A percentile compares a stretch with the other conserved stretches of the same genome.
phyloP scores from a whole-genome alignment of 495 filamentous ascomycete species.

The Penicillium egyptiacum region DNA sequence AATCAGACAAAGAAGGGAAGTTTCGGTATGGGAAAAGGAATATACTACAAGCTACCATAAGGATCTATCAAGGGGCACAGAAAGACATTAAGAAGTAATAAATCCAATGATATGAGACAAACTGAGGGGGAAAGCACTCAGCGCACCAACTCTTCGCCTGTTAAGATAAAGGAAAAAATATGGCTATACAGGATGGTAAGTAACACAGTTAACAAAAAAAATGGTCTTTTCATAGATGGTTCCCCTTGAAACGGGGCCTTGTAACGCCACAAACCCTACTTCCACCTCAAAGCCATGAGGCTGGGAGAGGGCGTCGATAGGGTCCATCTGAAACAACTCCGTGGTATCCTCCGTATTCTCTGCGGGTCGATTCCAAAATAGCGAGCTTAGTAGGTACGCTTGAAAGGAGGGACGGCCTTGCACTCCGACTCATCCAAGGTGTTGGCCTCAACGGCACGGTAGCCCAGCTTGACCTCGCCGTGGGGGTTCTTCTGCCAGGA shows the following conservation, averaged over 20 bases:
- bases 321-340: constrained; percentile 24
- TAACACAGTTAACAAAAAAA: constrained; percentile 42
- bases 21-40: not conserved
- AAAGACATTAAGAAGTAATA: constrained; percentile 32
- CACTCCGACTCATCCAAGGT: constrained; percentile 90
- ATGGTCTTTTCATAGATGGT: constrained; percentile 42
- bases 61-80: constrained; percentile 23
- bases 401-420: constrained; percentile 83
- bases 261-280: constrained; percentile 16
- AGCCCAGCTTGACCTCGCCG: constrained; percentile 72
- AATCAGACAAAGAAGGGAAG: not conserved
- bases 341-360: constrained; percentile 22
- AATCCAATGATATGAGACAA: constrained; percentile 40
- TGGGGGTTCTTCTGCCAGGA: constrained; percentile 89
- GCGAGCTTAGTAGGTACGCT: constrained; percentile 69
- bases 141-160: constrained; percentile 48
- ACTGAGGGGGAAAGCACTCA: constrained; percentile 39
- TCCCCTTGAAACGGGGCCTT: constrained; percentile 17
- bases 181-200: constrained; percentile 51
- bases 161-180: constrained; percentile 37
- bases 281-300: constrained; percentile 10
- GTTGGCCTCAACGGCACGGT: constrained; percentile 71
- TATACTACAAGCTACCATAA: not conserved
- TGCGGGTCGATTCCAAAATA: constrained; percentile 7
- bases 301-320: constrained; percentile 9